Conservation (phyloP, 148 eudicot genomes). For the Amaranthus palmeri region DNA sequence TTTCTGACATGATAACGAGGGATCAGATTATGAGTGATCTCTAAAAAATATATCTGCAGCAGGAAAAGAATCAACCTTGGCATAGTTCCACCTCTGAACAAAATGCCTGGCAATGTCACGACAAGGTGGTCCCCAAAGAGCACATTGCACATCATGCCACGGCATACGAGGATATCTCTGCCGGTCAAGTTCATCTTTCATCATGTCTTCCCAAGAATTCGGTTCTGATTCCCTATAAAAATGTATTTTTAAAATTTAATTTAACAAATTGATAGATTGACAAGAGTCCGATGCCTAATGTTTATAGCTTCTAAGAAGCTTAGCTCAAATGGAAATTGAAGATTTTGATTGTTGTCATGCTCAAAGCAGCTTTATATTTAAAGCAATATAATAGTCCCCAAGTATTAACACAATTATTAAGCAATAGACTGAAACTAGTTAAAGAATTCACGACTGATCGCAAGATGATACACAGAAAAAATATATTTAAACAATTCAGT, state of each 20-base stretch:
- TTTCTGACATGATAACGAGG: constrained; percentile 49
- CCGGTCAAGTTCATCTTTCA: constrained; percentile 94
- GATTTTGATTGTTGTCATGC: background rate
- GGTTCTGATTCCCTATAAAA: constrained; percentile 86
- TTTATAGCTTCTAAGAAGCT: constrained; percentile 1
- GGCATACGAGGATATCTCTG: constrained; percentile 91
- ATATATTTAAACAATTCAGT: background rate
- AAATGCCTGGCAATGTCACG: constrained; percentile 98
- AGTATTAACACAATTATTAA: too few species aligned
- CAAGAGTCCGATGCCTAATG: background rate
- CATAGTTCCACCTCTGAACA: constrained; percentile 97
- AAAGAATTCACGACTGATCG: background rate
- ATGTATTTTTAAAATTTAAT: background rate
- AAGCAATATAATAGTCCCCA: background rate
- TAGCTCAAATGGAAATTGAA: background rate
- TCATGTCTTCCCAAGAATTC: constrained; percentile 96
- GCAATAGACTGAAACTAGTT: background rate
- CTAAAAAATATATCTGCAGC: background rate
- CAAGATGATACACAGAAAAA: background rate
- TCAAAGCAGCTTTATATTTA: background rate
- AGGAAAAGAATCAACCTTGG: constrained; percentile 56
- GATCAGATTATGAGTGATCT: constrained; percentile 18
- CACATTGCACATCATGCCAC: constrained; percentile 99
- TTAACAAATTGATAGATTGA: background rate
- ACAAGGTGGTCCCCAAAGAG: constrained; percentile 98